Evolutionary conservation across 2,329 filamentous ascomycete species (phyloP), one percentile per base, ranked within the genome.

Genomic region (Bimuria novae-zelandiae): DNA sequence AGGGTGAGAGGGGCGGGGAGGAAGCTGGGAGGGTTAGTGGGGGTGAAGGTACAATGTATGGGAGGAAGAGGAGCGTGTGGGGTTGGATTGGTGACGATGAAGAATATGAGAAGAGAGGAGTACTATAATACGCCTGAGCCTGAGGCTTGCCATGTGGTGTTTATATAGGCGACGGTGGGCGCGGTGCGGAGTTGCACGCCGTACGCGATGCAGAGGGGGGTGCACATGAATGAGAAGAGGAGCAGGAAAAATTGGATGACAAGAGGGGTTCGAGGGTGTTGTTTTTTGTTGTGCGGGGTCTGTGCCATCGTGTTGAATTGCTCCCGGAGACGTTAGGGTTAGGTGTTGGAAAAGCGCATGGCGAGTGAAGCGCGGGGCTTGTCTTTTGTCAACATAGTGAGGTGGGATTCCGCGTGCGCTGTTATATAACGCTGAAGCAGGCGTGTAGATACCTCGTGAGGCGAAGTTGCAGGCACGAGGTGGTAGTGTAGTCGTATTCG

Each of bases 391-490:
- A 32, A 3, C 16, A 27, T 11, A 33, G 7, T 16, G 7, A 3
- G 21, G 4, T 12, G 17, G 11, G 12, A 25, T 32, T 46, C 36
- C 35, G 25, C 30, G 43, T 35, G 43, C 17, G n/a, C n/a, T n/a
- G n/a, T 27, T 11, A 4, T 35, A 21, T 17, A 35, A n/a, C n/a
- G n/a, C n/a, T n/a, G n/a, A n/a, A n/a, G n/a, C 27, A 11, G 12
- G 30, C 29, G 43, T 30, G 43, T 46, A 30, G 16, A 23, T 21
- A 46, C 30, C 43, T 36, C 19, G 30, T n/a, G 43, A 35, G 43
- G 43, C 43, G 43, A 30, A 36, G 43, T 22, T 46, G n/a, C 43
- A 46, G 30, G 36, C 30, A 36, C 43, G 30, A 46, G 43, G 43
- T 30, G 30, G 30, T 25, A 25, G 30, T 25, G 43, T 30, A 25